A percentile compares a stretch with the other conserved stretches of the same genome.
These are phyloP conservation scores for Austroboletus novae-zelandiae DNA, from an alignment of 1,284 basidiomycete species.

Conservation along the genomic window DNA sequence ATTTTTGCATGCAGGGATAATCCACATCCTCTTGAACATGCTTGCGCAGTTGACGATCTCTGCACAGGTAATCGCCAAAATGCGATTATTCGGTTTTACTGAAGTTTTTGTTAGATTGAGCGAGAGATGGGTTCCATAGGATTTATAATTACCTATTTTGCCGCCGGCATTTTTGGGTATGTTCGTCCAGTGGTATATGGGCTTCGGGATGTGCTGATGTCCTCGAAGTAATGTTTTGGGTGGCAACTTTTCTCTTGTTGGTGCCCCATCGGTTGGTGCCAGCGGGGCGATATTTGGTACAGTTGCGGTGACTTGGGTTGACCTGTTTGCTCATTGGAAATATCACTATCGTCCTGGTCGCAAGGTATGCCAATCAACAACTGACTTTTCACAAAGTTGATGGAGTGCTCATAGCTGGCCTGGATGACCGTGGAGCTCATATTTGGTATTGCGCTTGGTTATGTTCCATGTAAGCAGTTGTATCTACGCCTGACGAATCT, in stretches of 20 bases:
- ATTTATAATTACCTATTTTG: constrained; percentile 82
- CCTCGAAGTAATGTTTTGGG: constrained; percentile 73
- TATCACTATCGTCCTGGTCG: constrained; percentile 78
- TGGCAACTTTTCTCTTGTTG: constrained; percentile 88
- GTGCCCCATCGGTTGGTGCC: constrained; percentile 90
- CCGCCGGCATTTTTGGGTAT: constrained; percentile 88
- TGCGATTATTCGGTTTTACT: background rate
- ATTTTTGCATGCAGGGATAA: constrained; percentile 90
- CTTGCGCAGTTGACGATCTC: constrained; percentile 80
- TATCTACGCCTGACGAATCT: background rate
- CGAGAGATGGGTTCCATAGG: constrained; percentile 83
- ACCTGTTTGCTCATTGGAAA: constrained; percentile 91
- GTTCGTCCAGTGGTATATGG: constrained; percentile 14
- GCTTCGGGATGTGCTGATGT: constrained; percentile 5
- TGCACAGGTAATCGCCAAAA: constrained; percentile 56
- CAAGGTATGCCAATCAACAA: constrained; percentile 48
- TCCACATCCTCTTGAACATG: constrained; percentile 89
- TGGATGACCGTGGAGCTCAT: constrained; percentile 84
- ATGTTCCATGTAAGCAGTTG: constrained; percentile 63
- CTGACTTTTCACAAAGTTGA: constrained; percentile 1
- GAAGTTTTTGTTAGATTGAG: constrained; percentile 57
- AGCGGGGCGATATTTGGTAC: constrained; percentile 94
- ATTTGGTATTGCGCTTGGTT: constrained; percentile 85
- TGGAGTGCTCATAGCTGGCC: constrained; percentile 49
- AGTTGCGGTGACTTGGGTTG: constrained; percentile 84